Evolutionary conservation across 768 basidiomycete genomes (phyloP).

Genomic region (Crepidotus variabilis): DNA sequence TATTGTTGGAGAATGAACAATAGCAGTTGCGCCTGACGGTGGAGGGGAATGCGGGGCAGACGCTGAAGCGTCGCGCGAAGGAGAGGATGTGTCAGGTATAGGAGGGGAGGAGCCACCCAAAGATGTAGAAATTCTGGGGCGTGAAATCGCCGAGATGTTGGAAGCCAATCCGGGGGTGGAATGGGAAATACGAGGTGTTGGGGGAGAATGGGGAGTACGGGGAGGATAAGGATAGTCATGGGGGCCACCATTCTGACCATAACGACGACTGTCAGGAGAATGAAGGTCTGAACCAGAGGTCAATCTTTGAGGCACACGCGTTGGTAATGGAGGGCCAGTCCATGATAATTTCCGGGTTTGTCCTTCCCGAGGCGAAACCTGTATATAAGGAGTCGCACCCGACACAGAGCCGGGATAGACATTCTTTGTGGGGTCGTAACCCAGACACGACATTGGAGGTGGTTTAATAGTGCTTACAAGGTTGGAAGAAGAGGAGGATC

Average conservation of each 20-base stretch:
- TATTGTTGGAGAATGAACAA: slow-evolving; percentile 4
- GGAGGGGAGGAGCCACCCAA: neutral
- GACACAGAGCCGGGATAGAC: neutral
- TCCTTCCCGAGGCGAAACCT: neutral
- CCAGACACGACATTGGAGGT: slow-evolving; percentile 17
- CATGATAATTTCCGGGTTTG: neutral
- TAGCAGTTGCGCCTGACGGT: slow-evolving; percentile 1
- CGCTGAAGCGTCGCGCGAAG: neutral
- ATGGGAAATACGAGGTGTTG: neutral
- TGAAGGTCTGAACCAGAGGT: neutral
- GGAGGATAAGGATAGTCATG: neutral
- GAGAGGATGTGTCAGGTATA: neutral
- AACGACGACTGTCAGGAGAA: neutral
- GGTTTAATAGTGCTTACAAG: slow-evolving; percentile 5
- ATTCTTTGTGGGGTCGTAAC: slow-evolving; percentile 4
- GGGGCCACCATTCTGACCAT: neutral
- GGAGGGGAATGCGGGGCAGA: neutral
- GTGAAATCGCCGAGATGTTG: neutral
- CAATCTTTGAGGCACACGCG: neutral
- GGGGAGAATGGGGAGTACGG: neutral
- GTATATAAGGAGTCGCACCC: neutral
- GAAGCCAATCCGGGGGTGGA: neutral
- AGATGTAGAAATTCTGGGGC: neutral
- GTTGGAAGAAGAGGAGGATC: slow-evolving; percentile 8
- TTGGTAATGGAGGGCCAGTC: neutral